Percentiles rank a stretch among this genome's conserved stretches.
phyloP scores from a whole-genome alignment of 805 yeast genomes.

The Teunomyces stri region DNA sequence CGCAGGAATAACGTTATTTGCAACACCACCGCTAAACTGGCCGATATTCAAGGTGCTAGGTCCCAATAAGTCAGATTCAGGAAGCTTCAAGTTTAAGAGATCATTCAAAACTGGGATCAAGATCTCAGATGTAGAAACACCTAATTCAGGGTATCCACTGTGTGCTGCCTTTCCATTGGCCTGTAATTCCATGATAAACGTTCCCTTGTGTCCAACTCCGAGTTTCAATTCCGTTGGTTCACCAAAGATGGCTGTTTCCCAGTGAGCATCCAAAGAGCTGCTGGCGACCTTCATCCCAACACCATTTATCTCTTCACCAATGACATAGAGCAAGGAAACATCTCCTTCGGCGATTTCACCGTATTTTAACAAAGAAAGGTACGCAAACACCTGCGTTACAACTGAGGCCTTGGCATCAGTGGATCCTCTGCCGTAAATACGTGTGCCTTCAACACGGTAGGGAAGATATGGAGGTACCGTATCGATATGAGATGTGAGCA shows the following conservation, averaged over 20 bases:
- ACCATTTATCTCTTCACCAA: slow-evolving; percentile 72
- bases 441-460: slow-evolving; percentile 46
- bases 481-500: slow-evolving; percentile 65
- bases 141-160: slow-evolving; percentile 69
- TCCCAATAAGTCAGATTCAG: slow-evolving; percentile 54
- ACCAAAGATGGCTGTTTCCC: slow-evolving; percentile 67
- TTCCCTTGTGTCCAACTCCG: slow-evolving; percentile 71
- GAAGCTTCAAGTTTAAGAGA: slow-evolving; percentile 44
- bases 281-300: slow-evolving; percentile 55
- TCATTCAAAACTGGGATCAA: slow-evolving; percentile 50
- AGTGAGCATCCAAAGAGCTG: slow-evolving; percentile 37
- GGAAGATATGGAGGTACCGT: slow-evolving; percentile 68
- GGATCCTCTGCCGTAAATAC: slow-evolving; percentile 64
- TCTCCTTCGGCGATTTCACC: slow-evolving; percentile 51
- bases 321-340: slow-evolving; percentile 56
- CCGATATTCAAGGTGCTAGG: slow-evolving; percentile 64
- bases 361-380: slow-evolving; percentile 42
- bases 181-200: slow-evolving; percentile 37
- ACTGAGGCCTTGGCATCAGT: slow-evolving; percentile 73
- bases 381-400: slow-evolving; percentile 58
- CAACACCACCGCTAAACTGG: slow-evolving; percentile 56
- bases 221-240: slow-evolving; percentile 72
- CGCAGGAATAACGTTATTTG: slow-evolving; percentile 65
- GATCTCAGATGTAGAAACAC: slow-evolving; percentile 59
- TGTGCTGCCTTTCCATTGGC: slow-evolving; percentile 62